phyloP scores from a whole-genome alignment of 1,284 basidiomycete genomes.

The Erythrobasidium hasegawianum region DNA sequence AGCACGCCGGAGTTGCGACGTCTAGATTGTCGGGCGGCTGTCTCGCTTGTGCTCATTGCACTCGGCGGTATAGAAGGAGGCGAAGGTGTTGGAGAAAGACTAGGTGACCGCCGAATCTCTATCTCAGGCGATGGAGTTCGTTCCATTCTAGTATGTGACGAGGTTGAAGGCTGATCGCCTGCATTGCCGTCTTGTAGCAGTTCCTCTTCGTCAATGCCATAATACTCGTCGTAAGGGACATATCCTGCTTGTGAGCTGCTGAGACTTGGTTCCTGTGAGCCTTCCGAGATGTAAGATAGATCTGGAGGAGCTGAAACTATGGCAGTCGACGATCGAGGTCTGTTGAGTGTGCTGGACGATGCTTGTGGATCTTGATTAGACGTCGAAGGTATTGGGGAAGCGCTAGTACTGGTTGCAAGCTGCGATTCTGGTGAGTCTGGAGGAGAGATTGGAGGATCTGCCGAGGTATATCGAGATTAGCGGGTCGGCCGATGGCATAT shows the following conservation, averaged over 20 bases:
- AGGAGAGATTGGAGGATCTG: background rate
- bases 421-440: background rate
- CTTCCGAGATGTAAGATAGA: constrained; percentile 35
- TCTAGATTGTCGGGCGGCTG: too few relatives aligned
- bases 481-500: background rate
- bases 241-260: constrained; percentile 20
- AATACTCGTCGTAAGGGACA: constrained; percentile 13
- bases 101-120: background rate
- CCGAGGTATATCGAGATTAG: too few relatives aligned
- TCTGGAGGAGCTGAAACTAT: constrained; percentile 31
- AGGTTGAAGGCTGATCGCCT: background rate
- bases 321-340: constrained; percentile 9
- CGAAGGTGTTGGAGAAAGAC: background rate
- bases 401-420: background rate
- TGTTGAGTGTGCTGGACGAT: too few relatives aligned
- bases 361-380: too few relatives aligned
- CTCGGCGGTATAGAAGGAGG: background rate
- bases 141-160: background rate
- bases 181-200: background rate
- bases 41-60: background rate
- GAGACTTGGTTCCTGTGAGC: constrained; percentile 17
- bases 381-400: background rate
- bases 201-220: background rate
- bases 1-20: background rate
- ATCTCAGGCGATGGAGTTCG: background rate